A percentile compares a stretch with the other conserved stretches of the same genome.
Evolutionary conservation across 495 filamentous ascomycete species (phyloP).

Genomic region (Xylaria grammica): DNA sequence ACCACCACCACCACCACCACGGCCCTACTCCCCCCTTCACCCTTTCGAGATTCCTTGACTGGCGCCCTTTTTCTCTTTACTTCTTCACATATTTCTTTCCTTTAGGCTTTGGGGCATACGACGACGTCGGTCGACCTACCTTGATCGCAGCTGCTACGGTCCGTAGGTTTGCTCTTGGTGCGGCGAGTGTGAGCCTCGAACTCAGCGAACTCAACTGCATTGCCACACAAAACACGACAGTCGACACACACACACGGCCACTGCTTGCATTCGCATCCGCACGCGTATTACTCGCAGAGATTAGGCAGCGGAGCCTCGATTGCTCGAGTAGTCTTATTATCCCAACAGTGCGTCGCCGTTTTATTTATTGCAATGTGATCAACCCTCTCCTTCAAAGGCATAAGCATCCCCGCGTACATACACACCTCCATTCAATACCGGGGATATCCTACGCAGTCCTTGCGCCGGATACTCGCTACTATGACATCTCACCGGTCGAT

Average conservation of each 20-base stretch:
- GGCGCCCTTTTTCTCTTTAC: neutral
- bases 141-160: neutral
- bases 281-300: neutral
- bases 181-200: conserved; percentile 4
- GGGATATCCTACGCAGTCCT: no score
- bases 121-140: neutral
- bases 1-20: no score
- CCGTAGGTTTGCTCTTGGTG: neutral
- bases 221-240: neutral
- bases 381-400: neutral
- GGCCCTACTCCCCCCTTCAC: no score
- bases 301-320: neutral
- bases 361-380: neutral
- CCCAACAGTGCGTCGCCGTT: conserved; percentile 1
- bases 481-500: no score
- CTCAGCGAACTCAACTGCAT: neutral
- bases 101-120: neutral
- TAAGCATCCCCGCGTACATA: no score
- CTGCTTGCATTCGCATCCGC: neutral
- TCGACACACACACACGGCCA: neutral
- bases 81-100: neutral
- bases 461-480: no score
- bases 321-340: neutral
- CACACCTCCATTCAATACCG: no score
- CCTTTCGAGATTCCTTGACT: no score